Base-by-base conservation (phyloP, 805 yeast genomes). In the Metschnikowia continentalis region DNA sequence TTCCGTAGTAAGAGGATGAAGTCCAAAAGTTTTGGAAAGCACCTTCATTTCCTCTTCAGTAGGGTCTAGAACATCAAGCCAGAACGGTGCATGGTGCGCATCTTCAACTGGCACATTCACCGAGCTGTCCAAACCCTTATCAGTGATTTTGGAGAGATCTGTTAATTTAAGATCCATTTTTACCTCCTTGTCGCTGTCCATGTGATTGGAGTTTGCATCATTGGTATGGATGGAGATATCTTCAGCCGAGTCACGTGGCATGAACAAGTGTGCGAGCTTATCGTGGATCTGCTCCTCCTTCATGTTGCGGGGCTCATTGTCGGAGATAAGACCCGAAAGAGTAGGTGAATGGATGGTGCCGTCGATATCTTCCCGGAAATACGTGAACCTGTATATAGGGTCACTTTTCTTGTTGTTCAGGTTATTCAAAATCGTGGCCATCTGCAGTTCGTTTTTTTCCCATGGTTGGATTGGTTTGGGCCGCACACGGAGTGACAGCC, bases 21-120 rank as follows among this genome's bases (percentile, higher is more conserved):
- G 89, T 0, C 96, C 96, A 70, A 92, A 92, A 0, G 97, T 83
- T 61, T 90, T 90, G 26, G 95, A 82, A 13, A 92, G 60, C 0
- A 86, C 94, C 61, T 92, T 90, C 96, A 94, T 89, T 67, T 92
- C 99, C 58, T 90, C 97, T 62, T 94, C 98, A 0, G 96, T 88
- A 10, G 99, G 99, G 61, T 89, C 86, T 51, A 88, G 71, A 11
- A 92, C 87, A 67, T 92, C 98, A 10, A 92, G 75, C 99, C 99
- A 92, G 55, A 74, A 74, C 1, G 78, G 77, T n/a, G 59, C 60
- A n/a, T 47, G 43, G 32, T 46, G 44, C 46, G 52, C 19, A 30
- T 51, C 10, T 19, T 42, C 46, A 5, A 30, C 4, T 10, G 30
- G 10, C 3, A 7, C 43, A n/a, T 40, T 14, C 11, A 40, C 20